Conservation (phyloP, 225 moss, liverwort and hornwort species). For the Ulota crispa region DNA sequence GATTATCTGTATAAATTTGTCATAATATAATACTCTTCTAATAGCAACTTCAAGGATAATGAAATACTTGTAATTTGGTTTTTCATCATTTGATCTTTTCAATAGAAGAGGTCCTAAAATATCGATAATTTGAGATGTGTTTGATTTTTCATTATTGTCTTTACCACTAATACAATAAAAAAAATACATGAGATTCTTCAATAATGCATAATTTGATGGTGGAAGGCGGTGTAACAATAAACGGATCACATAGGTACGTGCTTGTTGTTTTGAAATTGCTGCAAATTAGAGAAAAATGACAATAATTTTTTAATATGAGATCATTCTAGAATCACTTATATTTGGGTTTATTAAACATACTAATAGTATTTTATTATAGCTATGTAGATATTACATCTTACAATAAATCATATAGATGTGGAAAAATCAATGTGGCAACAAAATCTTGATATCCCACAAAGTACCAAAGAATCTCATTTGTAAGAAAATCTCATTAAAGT, state of each 20-base stretch:
- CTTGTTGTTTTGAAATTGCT: constrained; percentile 68
- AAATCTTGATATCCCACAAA: too few relatives aligned
- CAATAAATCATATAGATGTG: neutral
- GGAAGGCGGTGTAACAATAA: constrained; percentile 63
- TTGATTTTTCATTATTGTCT: neutral
- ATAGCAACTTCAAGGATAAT: neutral
- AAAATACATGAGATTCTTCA: constrained; percentile 53
- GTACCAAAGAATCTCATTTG: too few relatives aligned
- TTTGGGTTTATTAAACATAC: too few relatives aligned
- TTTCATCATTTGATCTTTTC: constrained; percentile 24
- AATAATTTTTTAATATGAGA: neutral
- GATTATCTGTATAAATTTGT: rapidly evolving
- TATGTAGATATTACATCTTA: neutral
- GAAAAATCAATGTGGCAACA: too few relatives aligned
- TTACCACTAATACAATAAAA: constrained; percentile 30
- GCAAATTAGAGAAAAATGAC: neutral
- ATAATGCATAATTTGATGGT: constrained; percentile 47
- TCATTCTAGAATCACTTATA: too few relatives aligned
- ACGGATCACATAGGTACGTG: constrained; percentile 55
- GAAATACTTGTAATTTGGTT: neutral
- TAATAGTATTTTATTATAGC: too few relatives aligned
- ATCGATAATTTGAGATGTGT: constrained; percentile 39
- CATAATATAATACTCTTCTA: rapidly evolving
- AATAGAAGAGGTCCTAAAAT: constrained; percentile 57
- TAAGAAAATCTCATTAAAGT: too few relatives aligned